Conservation (phyloP, 2,329 filamentous ascomycete genomes). For the Tolypocladium paradoxum region DNA sequence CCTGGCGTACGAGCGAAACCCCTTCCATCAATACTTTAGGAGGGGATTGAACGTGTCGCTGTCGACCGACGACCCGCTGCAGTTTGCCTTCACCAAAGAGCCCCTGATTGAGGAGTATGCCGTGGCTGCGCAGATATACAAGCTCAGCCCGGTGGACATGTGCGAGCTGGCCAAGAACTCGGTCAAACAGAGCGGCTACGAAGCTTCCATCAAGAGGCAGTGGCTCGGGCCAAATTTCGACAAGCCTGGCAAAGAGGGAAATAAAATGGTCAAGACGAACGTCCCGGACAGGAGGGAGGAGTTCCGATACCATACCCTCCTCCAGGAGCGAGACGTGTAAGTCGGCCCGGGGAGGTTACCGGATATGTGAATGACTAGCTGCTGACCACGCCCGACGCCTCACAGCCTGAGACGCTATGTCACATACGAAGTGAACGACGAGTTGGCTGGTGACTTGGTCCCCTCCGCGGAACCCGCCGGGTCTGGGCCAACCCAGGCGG, state of each 20-base stretch:
- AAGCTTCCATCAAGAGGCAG: constrained; percentile 75
- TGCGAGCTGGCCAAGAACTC: constrained; percentile 96
- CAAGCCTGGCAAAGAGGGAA: constrained; percentile 70
- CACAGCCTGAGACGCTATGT: constrained; percentile 33
- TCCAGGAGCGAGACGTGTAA: constrained; percentile 78
- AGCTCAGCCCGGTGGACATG: constrained; percentile 94
- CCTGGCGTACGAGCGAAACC: constrained; percentile 91
- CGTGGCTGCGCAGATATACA: constrained; percentile 96
- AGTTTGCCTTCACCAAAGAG: constrained; percentile 98
- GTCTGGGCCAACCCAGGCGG: not conserved
- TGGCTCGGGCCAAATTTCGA: constrained; percentile 79
- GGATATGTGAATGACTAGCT: not conserved
- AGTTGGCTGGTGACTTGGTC: constrained; percentile 9
- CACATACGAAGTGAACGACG: constrained; percentile 18
- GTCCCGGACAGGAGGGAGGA: constrained; percentile 87
- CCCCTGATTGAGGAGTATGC: constrained; percentile 97
- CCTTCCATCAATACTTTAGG: constrained; percentile 91
- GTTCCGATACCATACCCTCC: constrained; percentile 76
- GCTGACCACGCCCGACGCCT: not conserved
- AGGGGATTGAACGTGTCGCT: constrained; percentile 90
- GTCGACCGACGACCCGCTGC: constrained; percentile 91
- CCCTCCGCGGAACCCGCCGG: not conserved
- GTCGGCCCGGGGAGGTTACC: constrained; percentile 16
- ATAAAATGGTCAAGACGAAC: constrained; percentile 91
- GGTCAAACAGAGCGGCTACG: constrained; percentile 89